Evolutionary conservation across 1,139 yeast species (phyloP).

Genomic region (Yueomyces sp.): DNA sequence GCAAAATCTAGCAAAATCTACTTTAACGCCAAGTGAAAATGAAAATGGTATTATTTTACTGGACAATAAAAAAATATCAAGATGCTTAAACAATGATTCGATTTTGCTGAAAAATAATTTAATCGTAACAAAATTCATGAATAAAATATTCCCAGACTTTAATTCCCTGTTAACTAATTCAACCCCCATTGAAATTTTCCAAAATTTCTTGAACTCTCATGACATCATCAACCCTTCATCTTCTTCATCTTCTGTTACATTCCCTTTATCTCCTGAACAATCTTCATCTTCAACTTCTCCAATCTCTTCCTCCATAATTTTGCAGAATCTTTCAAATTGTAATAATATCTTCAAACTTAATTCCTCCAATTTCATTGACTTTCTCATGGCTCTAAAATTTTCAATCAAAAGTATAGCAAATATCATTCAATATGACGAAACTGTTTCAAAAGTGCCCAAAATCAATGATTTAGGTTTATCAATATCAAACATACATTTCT

Average conservation of each 20-base stretch:
- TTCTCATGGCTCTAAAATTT: conserved; percentile 20
- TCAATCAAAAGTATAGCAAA: conserved; percentile 21
- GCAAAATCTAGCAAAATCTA: neutral
- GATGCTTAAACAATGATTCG: conserved; percentile 13
- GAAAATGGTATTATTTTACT: conserved; percentile 2
- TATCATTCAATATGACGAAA: conserved; percentile 7
- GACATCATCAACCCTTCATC: too few species aligned
- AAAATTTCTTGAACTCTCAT: conserved; percentile 6
- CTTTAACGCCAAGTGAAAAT: conserved; percentile 16
- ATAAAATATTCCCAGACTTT: conserved; percentile 14
- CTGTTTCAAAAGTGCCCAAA: conserved; percentile 7
- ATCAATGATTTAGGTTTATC: conserved; percentile 16
- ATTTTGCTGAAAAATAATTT: conserved; percentile 17
- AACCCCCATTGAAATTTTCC: conserved; percentile 11
- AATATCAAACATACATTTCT: conserved; percentile 24
- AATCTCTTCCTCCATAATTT: too few species aligned
- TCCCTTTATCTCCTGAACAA: conserved; percentile 9
- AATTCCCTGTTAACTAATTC: conserved; percentile 15
- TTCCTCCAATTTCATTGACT: conserved; percentile 18
- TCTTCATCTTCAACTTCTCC: too few species aligned
- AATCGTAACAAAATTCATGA: conserved; percentile 19
- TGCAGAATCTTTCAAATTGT: too few species aligned
- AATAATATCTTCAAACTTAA: conserved; percentile 16
- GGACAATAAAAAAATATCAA: neutral
- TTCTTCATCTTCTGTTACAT: too few species aligned